Percentiles rank a stretch among this genome's conserved stretches.
These are phyloP conservation scores for Pleurotus salmoneostramineus DNA, from an alignment of 768 basidiomycete species.

Conservation along the genomic window DNA sequence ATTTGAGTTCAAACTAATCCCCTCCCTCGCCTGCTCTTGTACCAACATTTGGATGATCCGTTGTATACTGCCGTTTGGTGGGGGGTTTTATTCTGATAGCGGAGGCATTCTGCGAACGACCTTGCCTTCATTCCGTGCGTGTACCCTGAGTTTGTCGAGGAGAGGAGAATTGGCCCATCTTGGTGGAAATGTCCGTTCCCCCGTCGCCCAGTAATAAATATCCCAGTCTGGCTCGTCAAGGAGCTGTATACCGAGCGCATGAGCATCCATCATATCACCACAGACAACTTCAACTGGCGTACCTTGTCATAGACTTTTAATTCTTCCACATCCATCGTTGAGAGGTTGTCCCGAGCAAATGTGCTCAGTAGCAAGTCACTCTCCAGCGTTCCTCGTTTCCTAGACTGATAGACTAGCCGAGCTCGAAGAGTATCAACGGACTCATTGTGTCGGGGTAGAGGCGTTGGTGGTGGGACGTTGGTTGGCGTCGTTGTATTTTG, in stretches of 20 bases:
- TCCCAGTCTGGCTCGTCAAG: slow-evolving; percentile 96
- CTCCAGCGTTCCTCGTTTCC: slow-evolving; percentile 95
- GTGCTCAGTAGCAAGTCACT: slow-evolving; percentile 90
- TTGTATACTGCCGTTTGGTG: too few relatives aligned
- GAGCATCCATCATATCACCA: too few relatives aligned
- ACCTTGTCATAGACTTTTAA: slow-evolving; percentile 92
- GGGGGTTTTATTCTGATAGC: slow-evolving; percentile 23
- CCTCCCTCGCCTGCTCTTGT: too few relatives aligned
- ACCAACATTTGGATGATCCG: too few relatives aligned
- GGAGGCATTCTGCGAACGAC: slow-evolving; percentile 93
- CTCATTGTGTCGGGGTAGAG: slow-evolving; percentile 73
- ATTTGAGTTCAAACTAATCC: too few relatives aligned
- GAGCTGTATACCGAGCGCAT: slow-evolving; percentile 40
- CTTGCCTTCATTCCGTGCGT: slow-evolving; percentile 90
- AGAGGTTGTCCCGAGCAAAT: slow-evolving; percentile 82
- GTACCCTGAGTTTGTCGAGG: slow-evolving; percentile 66
- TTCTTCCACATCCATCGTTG: slow-evolving; percentile 63
- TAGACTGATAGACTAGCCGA: slow-evolving; percentile 86
- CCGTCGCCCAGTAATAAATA: slow-evolving; percentile 96
- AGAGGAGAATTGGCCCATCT: slow-evolving; percentile 66
- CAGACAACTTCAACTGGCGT: slow-evolving; percentile 16
- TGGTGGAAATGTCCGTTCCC: slow-evolving; percentile 72
- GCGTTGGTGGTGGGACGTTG: slow-evolving; percentile 49
- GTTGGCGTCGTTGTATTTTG: slow-evolving; percentile 52
- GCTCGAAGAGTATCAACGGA: slow-evolving; percentile 65